Evolutionary conservation across 2,329 filamentous ascomycete species (phyloP).

Genomic region (Madurella mycetomatis): DNA sequence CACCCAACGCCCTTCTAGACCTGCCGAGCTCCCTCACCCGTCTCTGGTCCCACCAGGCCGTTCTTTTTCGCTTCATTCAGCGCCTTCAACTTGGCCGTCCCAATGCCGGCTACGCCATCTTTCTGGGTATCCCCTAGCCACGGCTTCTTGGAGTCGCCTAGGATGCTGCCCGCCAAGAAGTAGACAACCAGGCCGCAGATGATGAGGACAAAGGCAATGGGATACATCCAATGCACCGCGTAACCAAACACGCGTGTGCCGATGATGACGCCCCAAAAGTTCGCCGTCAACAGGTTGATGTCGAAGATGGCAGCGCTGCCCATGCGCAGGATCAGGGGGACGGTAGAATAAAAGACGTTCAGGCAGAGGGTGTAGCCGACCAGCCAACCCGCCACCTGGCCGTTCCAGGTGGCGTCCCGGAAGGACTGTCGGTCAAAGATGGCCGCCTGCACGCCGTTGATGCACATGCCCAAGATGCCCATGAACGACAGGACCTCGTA

Average conservation of each 20-base stretch:
- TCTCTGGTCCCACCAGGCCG: conserved; percentile 24
- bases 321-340: conserved; percentile 84
- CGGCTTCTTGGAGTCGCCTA: conserved; percentile 89
- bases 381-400: conserved; percentile 71
- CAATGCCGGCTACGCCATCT: conserved; percentile 70
- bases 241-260: conserved; percentile 82
- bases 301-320: conserved; percentile 93
- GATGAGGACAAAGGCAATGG: conserved; percentile 91
- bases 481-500: conserved; percentile 94
- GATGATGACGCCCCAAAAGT: conserved; percentile 96
- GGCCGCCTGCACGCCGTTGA: conserved; percentile 84
- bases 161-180: conserved; percentile 73
- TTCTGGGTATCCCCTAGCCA: conserved; percentile 91
- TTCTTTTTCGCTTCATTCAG: conserved; percentile 51
- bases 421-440: conserved; percentile 86
- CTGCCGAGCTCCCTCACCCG: conserved; percentile 20
- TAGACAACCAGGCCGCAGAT: conserved; percentile 81
- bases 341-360: conserved; percentile 79
- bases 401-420: conserved; percentile 58
- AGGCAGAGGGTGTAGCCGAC: conserved; percentile 86
- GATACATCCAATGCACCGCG: conserved; percentile 83
- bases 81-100: conserved; percentile 78
- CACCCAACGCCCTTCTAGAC: conserved; percentile 39
- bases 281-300: conserved; percentile 86
- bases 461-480: conserved; percentile 79